These are phyloP conservation scores for Neonectria magnoliae DNA, from an alignment of 2,329 filamentous ascomycete species.

Conservation along the genomic window DNA sequence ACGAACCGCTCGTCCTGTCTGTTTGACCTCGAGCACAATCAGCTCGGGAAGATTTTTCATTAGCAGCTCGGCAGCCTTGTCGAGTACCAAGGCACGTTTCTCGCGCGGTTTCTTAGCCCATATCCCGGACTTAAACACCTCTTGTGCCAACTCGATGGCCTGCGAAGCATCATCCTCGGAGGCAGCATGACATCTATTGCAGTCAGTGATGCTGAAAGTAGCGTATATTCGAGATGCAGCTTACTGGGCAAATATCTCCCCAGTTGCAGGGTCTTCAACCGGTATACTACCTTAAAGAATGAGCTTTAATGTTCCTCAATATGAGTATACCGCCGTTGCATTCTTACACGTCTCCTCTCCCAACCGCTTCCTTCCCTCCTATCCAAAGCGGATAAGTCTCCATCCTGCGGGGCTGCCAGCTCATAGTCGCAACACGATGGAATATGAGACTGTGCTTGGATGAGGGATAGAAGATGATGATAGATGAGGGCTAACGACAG, in stretches of 20 bases:
- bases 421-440: neutral
- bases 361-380: conserved; percentile 42
- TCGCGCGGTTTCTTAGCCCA: conserved; percentile 72
- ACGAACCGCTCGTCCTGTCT: conserved; percentile 74
- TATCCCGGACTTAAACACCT: conserved; percentile 71
- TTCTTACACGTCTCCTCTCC: conserved; percentile 58
- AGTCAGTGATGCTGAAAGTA: neutral
- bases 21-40: conserved; percentile 70
- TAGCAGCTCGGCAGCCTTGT: conserved; percentile 66
- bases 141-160: conserved; percentile 60
- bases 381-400: conserved; percentile 37
- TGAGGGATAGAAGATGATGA: neutral
- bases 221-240: conserved; percentile 22
- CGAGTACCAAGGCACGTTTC: conserved; percentile 69
- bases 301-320: neutral
- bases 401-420: neutral
- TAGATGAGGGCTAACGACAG: neutral
- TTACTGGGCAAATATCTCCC: conserved; percentile 62
- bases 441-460: neutral
- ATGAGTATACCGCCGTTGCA: conserved; percentile 28
- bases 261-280: conserved; percentile 63
- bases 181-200: conserved; percentile 43
- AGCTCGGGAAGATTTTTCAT: conserved; percentile 62
- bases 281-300: conserved; percentile 53
- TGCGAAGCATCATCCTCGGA: conserved; percentile 43